Conservation (phyloP, 139 green algal genomes). For the Choricystis sp. region DNA sequence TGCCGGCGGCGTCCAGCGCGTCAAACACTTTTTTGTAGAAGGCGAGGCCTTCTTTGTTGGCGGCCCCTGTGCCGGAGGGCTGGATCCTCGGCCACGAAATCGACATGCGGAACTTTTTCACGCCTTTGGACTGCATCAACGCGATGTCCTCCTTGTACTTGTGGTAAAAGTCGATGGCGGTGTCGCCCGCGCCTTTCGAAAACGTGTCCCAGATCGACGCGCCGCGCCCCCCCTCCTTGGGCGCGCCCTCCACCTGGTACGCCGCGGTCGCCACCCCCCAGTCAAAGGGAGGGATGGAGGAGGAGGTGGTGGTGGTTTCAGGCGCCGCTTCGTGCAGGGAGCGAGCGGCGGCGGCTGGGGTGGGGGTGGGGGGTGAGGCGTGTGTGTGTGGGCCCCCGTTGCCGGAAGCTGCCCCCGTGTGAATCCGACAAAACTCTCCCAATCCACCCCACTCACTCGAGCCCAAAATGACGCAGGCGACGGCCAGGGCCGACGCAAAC, state of each 20-base stretch:
- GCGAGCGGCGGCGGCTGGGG: too few relatives aligned
- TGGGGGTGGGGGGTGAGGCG: too few relatives aligned
- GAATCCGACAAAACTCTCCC: too few relatives aligned
- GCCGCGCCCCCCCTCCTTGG: slow-evolving; percentile 12
- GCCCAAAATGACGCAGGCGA: too few relatives aligned
- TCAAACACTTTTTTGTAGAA: slow-evolving; percentile 34
- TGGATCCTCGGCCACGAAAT: slow-evolving; percentile 29
- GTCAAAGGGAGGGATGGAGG: background rate
- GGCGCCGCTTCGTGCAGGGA: too few relatives aligned
- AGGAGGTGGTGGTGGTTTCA: background rate
- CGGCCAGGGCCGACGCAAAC: too few relatives aligned
- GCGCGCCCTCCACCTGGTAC: slow-evolving; percentile 1
- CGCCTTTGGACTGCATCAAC: slow-evolving; percentile 24
- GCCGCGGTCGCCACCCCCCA: background rate
- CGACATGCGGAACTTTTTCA: slow-evolving; percentile 28
- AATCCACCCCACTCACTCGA: too few relatives aligned
- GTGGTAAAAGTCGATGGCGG: slow-evolving; percentile 27
- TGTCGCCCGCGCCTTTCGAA: slow-evolving; percentile 12
- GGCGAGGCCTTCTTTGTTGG: slow-evolving; percentile 12
- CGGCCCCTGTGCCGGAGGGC: slow-evolving; percentile 10
- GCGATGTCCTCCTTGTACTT: slow-evolving; percentile 22
- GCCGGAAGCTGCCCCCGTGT: too few relatives aligned
- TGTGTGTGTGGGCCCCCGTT: too few relatives aligned
- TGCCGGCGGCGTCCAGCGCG: slow-evolving; percentile 25
- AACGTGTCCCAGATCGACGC: slow-evolving; percentile 38